Conservation (phyloP, 2,329 filamentous ascomycete species). For the Ophiostoma sp. region DNA sequence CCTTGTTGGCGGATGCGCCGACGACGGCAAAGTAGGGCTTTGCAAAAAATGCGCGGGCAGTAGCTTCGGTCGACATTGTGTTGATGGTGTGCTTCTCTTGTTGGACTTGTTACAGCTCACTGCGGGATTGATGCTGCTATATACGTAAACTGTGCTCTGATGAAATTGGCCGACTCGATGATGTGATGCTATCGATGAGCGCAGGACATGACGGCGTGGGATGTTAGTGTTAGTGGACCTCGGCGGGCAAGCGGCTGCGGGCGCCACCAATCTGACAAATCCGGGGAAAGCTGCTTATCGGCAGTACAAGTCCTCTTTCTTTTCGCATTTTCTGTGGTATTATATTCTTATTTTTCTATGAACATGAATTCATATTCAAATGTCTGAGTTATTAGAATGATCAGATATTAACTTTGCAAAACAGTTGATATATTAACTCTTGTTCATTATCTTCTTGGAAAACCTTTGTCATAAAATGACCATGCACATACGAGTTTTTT, state of each 20-base stretch:
- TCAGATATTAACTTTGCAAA: too few species aligned
- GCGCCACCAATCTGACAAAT: slow-evolving; percentile 13
- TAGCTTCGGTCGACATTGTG: slow-evolving; percentile 54
- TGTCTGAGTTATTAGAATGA: too few species aligned
- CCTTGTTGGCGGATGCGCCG: slow-evolving; percentile 76
- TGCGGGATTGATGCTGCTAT: too few species aligned
- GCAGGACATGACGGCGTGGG: background rate
- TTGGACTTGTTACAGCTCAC: background rate
- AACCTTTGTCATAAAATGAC: too few species aligned
- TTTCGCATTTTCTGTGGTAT: background rate
- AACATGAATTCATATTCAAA: too few species aligned
- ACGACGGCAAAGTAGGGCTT: slow-evolving; percentile 79
- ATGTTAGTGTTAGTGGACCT: slow-evolving; percentile 15
- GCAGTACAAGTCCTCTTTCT: background rate
- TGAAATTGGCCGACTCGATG: background rate
- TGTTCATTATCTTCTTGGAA: too few species aligned
- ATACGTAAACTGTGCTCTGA: background rate
- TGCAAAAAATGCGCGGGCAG: slow-evolving; percentile 73
- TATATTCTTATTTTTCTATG: background rate
- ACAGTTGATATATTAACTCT: background rate
- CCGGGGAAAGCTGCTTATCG: slow-evolving; percentile 5
- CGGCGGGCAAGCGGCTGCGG: slow-evolving; percentile 13
- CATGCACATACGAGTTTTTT: too few species aligned
- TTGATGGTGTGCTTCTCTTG: background rate
- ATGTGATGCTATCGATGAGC: slow-evolving; percentile 1